Base-by-base conservation (phyloP, 2,329 filamentous ascomycete genomes). In the Knufia fluminis region DNA sequence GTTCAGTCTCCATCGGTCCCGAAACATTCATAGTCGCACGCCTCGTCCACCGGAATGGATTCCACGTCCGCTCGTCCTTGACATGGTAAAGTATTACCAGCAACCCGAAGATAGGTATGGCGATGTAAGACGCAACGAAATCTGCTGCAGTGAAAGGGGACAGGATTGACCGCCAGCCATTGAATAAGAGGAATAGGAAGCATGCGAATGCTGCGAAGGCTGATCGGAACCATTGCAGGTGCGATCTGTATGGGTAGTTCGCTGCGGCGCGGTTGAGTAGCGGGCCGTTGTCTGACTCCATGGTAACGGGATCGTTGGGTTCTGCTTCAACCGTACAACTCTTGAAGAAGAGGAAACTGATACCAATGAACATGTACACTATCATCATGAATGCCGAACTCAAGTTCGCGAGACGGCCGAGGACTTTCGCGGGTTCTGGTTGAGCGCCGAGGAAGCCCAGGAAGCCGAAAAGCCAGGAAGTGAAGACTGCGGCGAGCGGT, bases 61-160 rank as follows among this genome's bases (percentile, higher is more conserved):
- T 46, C 43, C 43, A 46, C 32, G 43, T 46, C 31, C 43, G 14
- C 43, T 46, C 43, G 20, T 46, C 43, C 31, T 46, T 46, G 24
- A 46, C 43, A 23, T 46, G 43, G 19, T 46, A 46, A 3, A 33
- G 12, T 16, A n/a, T 20, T 6, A 46, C 26, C n/a, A 46, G 68
- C n/a, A 69, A 46, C 19, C 68, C 61, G 50, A 68, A 68, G 33
- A 68, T 66, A 1, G 67, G 67, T 36, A 70, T 70, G 3, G 68
- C 68, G 7, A 70, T 60, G 32, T 70, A 70, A 8, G 63, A 62
- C 0, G 67, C 66, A 2, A 71, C 52, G 54, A 70, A 70, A 47
- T 61, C 48, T 0, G 66, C 63, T 0, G 64, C 56, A 40, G 36
- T 56, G 16, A 46, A 46, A 4, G 43, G 43, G 4, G 24, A 33